A percentile compares a stretch with the other conserved stretches of the same genome.
Conservation (phyloP, 1,284 basidiomycete species). For the Porogramme epimiltina region DNA sequence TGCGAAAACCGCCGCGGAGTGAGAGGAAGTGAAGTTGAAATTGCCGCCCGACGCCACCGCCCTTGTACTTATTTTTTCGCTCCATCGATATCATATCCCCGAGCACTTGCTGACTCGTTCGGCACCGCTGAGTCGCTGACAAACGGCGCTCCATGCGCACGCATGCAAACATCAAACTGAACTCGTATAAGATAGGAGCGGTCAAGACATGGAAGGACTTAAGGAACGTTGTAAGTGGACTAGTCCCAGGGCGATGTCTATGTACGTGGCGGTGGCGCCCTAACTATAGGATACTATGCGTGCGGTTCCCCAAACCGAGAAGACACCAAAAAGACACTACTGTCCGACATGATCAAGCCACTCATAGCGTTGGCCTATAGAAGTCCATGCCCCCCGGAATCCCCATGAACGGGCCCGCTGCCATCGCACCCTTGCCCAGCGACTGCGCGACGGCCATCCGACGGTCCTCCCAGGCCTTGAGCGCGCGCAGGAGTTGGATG, state of each 20-base stretch:
- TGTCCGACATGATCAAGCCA: neutral
- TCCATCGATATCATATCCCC: slow-evolving; percentile 14
- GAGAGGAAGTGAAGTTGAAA: slow-evolving; percentile 9
- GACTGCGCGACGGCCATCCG: slow-evolving; percentile 53
- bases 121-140: slow-evolving; percentile 2
- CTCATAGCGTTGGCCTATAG: slow-evolving; percentile 1
- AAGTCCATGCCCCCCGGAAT: slow-evolving; percentile 26
- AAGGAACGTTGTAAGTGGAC: neutral
- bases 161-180: neutral
- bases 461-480: slow-evolving; percentile 81
- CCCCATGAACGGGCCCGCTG: slow-evolving; percentile 29
- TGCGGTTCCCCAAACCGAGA: too few relatives aligned
- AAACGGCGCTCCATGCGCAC: neutral
- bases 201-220: neutral
- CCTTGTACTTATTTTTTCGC: slow-evolving; percentile 10
- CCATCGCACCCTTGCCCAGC: slow-evolving; percentile 42
- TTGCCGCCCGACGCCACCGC: slow-evolving; percentile 20
- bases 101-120: slow-evolving; percentile 10
- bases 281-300: too few relatives aligned
- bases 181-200: neutral
- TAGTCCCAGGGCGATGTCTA: slow-evolving; percentile 9
- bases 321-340: neutral
- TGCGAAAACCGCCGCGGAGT: slow-evolving; percentile 13
- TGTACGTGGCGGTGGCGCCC: neutral
- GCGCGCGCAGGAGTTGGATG: slow-evolving; percentile 71